phyloP scores from a whole-genome alignment of 164 flowering plant species.

The Nymphaea thermarum region DNA sequence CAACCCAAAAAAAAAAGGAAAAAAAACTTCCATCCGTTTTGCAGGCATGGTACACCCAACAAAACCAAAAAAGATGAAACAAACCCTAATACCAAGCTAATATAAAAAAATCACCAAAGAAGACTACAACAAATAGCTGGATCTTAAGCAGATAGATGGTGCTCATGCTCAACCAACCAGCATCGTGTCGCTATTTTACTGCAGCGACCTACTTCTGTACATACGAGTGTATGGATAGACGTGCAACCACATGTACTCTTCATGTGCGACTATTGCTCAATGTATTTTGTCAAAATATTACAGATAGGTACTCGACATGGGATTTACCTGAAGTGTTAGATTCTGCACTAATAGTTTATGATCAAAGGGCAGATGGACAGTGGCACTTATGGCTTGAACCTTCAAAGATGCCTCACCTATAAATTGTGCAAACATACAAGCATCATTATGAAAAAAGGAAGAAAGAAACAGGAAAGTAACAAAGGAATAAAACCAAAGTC shows the following conservation, averaged over 20 bases:
- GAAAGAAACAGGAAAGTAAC: background rate
- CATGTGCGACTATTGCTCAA: too few species aligned
- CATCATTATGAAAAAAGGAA: background rate
- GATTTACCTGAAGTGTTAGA: slow-evolving; percentile 65
- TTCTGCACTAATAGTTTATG: slow-evolving; percentile 66
- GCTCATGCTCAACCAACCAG: too few species aligned
- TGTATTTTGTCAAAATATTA: too few species aligned
- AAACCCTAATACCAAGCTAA: too few species aligned
- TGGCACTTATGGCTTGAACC: slow-evolving; percentile 67
- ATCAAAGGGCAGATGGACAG: slow-evolving; percentile 77
- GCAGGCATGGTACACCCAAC: background rate
- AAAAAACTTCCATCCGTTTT: background rate
- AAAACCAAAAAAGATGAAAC: too few species aligned
- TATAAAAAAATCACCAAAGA: background rate
- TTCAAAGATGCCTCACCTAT: slow-evolving; percentile 61
- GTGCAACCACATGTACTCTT: too few species aligned
- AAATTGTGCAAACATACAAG: background rate
- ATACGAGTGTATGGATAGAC: too few species aligned
- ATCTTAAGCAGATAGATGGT: too few species aligned
- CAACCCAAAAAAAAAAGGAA: too few species aligned
- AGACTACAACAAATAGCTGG: background rate
- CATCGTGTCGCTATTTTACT: too few species aligned
- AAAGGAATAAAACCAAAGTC: background rate
- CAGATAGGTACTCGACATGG: background rate
- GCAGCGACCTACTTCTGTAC: too few species aligned